A percentile compares a stretch with the other conserved stretches of the same genome.
These are phyloP conservation scores for Amphicarpaea edgeworthii DNA, from an alignment of 306 rosid species.

Conservation along the genomic window DNA sequence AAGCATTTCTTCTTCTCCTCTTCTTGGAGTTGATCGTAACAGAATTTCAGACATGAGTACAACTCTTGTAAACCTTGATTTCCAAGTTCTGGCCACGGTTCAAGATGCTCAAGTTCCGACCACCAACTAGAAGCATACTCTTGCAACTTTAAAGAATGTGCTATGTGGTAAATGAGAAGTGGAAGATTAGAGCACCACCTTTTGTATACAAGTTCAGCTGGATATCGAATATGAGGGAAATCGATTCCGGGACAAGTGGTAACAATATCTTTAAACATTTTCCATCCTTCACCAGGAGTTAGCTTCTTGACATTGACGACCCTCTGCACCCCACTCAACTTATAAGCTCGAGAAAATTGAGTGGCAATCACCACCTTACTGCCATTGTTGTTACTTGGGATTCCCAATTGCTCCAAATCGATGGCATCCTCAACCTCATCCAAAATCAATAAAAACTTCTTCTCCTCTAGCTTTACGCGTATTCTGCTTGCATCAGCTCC, in stretches of 20 bases:
- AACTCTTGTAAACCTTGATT: conserved; percentile 35
- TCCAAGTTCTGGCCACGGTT: conserved; percentile 31
- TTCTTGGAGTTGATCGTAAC: conserved; percentile 35
- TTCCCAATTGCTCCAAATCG: conserved; percentile 31
- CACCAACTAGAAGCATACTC: conserved; percentile 28
- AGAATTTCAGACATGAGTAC: conserved; percentile 42
- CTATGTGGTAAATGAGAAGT: conserved; percentile 41
- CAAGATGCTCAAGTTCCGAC: conserved; percentile 25
- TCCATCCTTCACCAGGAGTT: conserved; percentile 43
- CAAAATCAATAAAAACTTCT: conserved; percentile 46
- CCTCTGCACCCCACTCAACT: background rate
- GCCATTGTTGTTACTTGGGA: conserved; percentile 19
- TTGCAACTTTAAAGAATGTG: conserved; percentile 33
- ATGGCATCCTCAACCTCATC: conserved; percentile 34
- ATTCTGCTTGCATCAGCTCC: conserved; percentile 26
- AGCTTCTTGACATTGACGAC: background rate
- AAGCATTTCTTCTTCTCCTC: conserved; percentile 41
- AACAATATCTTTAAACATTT: conserved; percentile 38
- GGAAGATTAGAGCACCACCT: conserved; percentile 50
- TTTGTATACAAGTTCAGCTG: conserved; percentile 35
- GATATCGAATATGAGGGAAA: conserved; percentile 20
- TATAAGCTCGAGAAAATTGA: background rate
- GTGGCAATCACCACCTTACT: conserved; percentile 46
- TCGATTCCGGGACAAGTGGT: background rate
- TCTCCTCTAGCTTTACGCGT: background rate